Base-by-base conservation (phyloP, 2,329 filamentous ascomycete genomes). In the Didymella pinodella region DNA sequence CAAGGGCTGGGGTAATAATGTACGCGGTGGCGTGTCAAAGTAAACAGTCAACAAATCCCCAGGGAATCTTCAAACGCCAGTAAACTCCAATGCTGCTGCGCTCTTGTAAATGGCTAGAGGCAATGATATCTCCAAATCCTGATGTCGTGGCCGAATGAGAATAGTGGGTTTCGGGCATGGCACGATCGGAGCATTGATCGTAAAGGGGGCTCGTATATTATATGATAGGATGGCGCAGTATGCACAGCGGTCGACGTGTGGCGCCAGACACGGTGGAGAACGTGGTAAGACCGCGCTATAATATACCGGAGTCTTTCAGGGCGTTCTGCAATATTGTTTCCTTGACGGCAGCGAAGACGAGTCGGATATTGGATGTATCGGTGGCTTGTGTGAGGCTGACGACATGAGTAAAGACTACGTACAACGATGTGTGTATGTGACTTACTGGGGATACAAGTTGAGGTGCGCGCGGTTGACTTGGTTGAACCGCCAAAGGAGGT, bases 321-420 rank as follows among this genome's bases (percentile, higher is more conserved):
- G 95, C 95, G 77, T 99, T 99, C 79, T 98, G 96, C 68, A 99
- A 82, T 73, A 99, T 99, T 32, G 95, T 99, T 81, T 99, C 95
- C 78, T 99, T 99, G 61, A 99, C 95, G 8, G 95, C 95, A 32
- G 94, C 95, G 79, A 99, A 99, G 47, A 99, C 95, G 36, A 99
- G 86, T 65, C 95, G 91, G 72, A 99, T 97, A 75, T 99, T 99
- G 51, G 93, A 97, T 4, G 95, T 99, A 77, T 99, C 95, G 64
- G 95, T 99, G 45, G 95, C 95, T 90, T 99, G 95, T 32, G 95
- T 99, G 63, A 99, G 86, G 79, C 94, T 98, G 18, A 49, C 36
- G n/a, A 34, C 61, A 41, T 75, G 63, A 72, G 69, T 51, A 48
- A 70, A 50, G 51, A 54, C 57, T 12, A 59, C 72, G 63, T 18